Percentiles rank a stretch among this genome's conserved stretches.
These are phyloP conservation scores for Xylariaceae sp. DNA, from an alignment of 2,329 filamentous ascomycete species.

Conservation along the genomic window DNA sequence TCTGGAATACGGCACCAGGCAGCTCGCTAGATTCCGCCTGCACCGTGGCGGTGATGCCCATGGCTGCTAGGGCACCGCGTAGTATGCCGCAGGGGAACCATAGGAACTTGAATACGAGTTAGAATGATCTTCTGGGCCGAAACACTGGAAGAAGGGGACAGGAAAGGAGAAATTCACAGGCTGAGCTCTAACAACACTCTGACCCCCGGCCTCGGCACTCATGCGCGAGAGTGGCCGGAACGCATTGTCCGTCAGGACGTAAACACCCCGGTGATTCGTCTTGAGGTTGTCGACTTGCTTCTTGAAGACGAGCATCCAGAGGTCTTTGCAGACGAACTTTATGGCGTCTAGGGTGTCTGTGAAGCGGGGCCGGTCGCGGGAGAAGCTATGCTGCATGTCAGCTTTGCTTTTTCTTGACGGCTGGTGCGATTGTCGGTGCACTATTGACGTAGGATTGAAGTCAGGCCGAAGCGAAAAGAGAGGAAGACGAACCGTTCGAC, in stretches of 20 bases:
- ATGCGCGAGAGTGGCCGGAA: constrained; percentile 88
- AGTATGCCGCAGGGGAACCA: constrained; percentile 96
- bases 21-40: constrained; percentile 86
- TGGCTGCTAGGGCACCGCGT: constrained; percentile 81
- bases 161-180: constrained; percentile 54
- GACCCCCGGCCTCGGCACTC: constrained; percentile 74
- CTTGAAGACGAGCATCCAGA: constrained; percentile 90
- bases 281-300: constrained; percentile 99
- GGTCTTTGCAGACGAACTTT: constrained; percentile 97
- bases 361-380: constrained; percentile 78
- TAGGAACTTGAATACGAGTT: constrained; percentile 59
- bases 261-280: constrained; percentile 95
- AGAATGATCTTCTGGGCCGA: not conserved
- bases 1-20: constrained; percentile 89
- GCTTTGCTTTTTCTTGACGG: not conserved
- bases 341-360: constrained; percentile 92
- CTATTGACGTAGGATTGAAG: not conserved
- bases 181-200: constrained; percentile 71
- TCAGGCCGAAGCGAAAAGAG: not conserved
- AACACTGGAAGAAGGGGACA: constrained; percentile 7
- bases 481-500: constrained; percentile 67
- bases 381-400: constrained; percentile 55
- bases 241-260: constrained; percentile 88
- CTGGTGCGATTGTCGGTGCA: not conserved
- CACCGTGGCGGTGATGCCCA: constrained; percentile 88